Conservation (phyloP, 257 asterid species). For the Osmanthus fragrans region DNA sequence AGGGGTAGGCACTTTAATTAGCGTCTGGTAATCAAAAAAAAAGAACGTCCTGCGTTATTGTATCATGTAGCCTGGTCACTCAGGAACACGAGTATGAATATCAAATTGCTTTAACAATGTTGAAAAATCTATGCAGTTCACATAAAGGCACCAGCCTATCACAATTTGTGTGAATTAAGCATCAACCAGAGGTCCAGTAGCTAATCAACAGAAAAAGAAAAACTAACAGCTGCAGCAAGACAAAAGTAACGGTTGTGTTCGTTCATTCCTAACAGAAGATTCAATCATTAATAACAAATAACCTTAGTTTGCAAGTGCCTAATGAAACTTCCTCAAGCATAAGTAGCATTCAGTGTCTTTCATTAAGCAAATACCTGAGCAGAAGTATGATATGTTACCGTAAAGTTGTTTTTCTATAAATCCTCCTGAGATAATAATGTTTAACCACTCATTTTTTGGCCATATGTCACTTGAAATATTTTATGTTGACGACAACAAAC, state of each 20-base stretch:
- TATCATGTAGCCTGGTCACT: no score
- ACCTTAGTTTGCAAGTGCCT: no score
- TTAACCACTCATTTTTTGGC: background rate
- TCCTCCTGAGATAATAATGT: background rate
- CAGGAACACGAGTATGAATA: no score
- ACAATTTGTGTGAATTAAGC: slow-evolving; percentile 15
- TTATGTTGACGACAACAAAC: background rate
- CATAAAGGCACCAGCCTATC: no score
- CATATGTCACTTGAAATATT: background rate
- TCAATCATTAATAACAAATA: no score
- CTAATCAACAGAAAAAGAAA: slow-evolving; percentile 2
- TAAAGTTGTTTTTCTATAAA: background rate
- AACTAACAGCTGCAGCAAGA: background rate
- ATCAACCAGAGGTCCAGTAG: slow-evolving; percentile 12
- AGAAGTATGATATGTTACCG: background rate
- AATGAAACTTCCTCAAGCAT: background rate
- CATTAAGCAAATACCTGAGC: background rate
- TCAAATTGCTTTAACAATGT: no score
- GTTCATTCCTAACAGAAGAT: no score
- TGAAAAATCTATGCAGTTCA: no score
- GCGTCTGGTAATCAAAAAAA: background rate
- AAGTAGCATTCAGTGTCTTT: background rate
- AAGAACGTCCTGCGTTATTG: background rate
- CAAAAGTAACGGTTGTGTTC: no score
- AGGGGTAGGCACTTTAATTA: background rate